Evolutionary conservation across 2,329 filamentous ascomycete species (phyloP), one percentile per base, ranked within the genome.

Genomic region (Alternaria triticina): DNA sequence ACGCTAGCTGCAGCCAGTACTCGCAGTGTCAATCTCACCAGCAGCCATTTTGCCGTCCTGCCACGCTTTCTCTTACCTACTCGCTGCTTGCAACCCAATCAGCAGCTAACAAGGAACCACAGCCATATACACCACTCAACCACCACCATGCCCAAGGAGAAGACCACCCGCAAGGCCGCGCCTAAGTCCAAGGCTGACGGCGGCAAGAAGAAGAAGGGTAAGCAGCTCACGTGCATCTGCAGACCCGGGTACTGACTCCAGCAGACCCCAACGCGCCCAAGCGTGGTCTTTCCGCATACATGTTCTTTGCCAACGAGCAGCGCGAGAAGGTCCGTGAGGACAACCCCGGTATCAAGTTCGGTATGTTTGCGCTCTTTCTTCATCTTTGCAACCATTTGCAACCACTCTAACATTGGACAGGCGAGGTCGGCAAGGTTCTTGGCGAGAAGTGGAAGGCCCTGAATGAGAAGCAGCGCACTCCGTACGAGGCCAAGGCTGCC

Each of bases 241-340:
- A 54, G 23, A 58, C 57, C 22, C 23, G n/a, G 28, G 57, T 22
- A 62, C 65, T 65, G 43, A 74, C 54, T 12, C 49, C 23, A 15
- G 13, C 76, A 97, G 94, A 97, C 84, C 94, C 94, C 83, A 97
- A 97, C 85, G 95, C 94, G 65, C 96, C 96, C 82, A 99, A 98
- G 94, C 94, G 96, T 84, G 96, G 95, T 86, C 93, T 99, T 54
- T 98, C 96, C 57, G 96, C 96, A 70, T 99, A 99, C 90, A 99
- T 99, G 96, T 98, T 98, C 91, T 99, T 98, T 82, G 96, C 96
- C 89, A 98, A 98, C 80, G 96, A 98, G 85, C 93, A 97, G 86
- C 94, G 96, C 76, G 95, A 98, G 81, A 97, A 96, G 83, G 96
- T 99, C 75, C 93, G 96, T 76, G 94, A 97, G 82, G 95, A 98